phyloP scores from a whole-genome alignment of 371 early-diverging fungal genomes.

The Syncephalastrum sp. region DNA sequence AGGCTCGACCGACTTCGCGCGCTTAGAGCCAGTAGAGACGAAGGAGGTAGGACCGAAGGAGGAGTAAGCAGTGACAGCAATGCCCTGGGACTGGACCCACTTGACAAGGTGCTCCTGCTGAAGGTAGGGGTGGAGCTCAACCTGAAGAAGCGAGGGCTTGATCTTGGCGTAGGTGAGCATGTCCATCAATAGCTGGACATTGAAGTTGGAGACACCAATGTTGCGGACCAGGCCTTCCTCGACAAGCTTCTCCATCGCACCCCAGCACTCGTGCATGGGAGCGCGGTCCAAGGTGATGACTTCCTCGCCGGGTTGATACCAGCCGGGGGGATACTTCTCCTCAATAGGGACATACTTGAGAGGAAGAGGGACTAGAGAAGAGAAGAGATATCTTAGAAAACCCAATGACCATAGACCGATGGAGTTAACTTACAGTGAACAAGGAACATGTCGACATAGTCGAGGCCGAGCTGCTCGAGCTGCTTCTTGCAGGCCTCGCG shows the following conservation, averaged over 20 bases:
- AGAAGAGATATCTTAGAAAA: background rate
- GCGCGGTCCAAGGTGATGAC: slow-evolving; percentile 20
- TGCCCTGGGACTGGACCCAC: slow-evolving; percentile 40
- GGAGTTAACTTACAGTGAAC: slow-evolving; percentile 34
- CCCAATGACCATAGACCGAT: too few relatives aligned
- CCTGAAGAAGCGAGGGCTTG: slow-evolving; percentile 54
- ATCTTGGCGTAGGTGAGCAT: slow-evolving; percentile 47
- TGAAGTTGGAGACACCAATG: slow-evolving; percentile 61
- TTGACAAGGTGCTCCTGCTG: slow-evolving; percentile 42
- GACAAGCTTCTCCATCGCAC: slow-evolving; percentile 27
- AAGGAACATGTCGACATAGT: slow-evolving; percentile 74
- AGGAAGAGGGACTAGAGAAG: slow-evolving; percentile 22
- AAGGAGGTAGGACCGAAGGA: slow-evolving; percentile 63
- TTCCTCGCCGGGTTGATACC: slow-evolving; percentile 28
- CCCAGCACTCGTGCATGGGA: slow-evolving; percentile 36
- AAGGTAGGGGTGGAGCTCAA: slow-evolving; percentile 71
- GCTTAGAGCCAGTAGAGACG: slow-evolving; percentile 37
- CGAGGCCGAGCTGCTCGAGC: slow-evolving; percentile 54
- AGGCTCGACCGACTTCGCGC: slow-evolving; percentile 26
- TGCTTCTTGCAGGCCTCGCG: slow-evolving; percentile 45
- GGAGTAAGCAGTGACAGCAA: slow-evolving; percentile 63
- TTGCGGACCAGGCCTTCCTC: slow-evolving; percentile 28
- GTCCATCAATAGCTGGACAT: slow-evolving; percentile 43
- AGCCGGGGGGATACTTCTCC: slow-evolving; percentile 23
- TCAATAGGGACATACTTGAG: slow-evolving; percentile 27